phyloP scores from a whole-genome alignment of 768 basidiomycete genomes.

The Russula lepida region DNA sequence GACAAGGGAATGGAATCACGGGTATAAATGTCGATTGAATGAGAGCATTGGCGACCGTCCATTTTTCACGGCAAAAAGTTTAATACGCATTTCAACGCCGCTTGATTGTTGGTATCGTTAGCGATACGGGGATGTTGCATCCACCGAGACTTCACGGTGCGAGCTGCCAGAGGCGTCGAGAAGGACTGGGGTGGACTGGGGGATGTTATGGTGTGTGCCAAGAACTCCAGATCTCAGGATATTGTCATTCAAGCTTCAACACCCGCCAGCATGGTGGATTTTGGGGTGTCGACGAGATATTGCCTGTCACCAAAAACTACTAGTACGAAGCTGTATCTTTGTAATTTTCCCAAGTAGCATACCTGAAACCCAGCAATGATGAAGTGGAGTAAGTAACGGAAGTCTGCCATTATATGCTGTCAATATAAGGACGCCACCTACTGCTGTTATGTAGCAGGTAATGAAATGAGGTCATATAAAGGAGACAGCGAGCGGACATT shows the following conservation, averaged over 20 bases:
- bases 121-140: neutral
- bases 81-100: neutral
- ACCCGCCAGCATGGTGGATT: neutral
- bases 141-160: neutral
- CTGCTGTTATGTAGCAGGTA: neutral
- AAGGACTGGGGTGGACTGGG: neutral
- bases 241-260: neutral
- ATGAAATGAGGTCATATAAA: neutral
- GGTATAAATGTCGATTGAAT: neutral
- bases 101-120: neutral
- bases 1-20: neutral
- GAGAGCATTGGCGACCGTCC: neutral
- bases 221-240: neutral
- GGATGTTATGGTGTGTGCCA: neutral
- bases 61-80: neutral
- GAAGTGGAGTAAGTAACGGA: neutral
- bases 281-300: neutral
- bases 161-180: neutral
- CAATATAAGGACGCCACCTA: slow-evolving; percentile 1
- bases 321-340: neutral
- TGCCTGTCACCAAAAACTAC: neutral
- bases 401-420: neutral
- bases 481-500: neutral
- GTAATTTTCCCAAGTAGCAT: neutral
- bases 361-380: neutral